Evolutionary conservation across 2,329 filamentous ascomycete genomes (phyloP).

Genomic region (Ceratocystis alfenasii): DNA sequence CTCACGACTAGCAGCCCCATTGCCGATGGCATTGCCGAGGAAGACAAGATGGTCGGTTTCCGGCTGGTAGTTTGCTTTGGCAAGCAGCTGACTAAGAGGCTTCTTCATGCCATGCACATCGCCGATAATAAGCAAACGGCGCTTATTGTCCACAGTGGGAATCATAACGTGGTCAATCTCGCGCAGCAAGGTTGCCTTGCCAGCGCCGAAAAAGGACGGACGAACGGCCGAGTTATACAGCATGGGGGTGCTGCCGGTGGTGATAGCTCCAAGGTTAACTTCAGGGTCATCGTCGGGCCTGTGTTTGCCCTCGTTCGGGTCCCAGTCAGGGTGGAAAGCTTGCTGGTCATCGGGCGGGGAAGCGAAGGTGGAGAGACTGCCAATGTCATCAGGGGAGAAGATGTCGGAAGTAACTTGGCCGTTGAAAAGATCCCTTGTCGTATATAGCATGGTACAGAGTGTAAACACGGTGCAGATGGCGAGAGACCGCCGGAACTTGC

Average conservation of each 20-base stretch:
- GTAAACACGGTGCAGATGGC: slow-evolving; percentile 15
- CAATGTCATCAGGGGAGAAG: slow-evolving; percentile 4
- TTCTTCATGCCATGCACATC: slow-evolving; percentile 83
- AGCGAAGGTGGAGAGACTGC: not conserved
- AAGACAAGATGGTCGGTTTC: slow-evolving; percentile 59
- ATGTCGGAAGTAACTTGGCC: slow-evolving; percentile 13
- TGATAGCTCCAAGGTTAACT: slow-evolving; percentile 11
- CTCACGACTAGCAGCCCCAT: slow-evolving; percentile 63
- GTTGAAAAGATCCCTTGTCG: slow-evolving; percentile 21
- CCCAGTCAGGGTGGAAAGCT: not conserved
- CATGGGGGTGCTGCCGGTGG: slow-evolving; percentile 27
- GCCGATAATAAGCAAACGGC: slow-evolving; percentile 67
- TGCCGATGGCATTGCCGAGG: slow-evolving; percentile 63
- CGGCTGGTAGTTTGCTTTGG: slow-evolving; percentile 50
- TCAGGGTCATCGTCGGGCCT: slow-evolving; percentile 16
- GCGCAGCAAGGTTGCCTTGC: slow-evolving; percentile 27
- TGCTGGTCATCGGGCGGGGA: not conserved
- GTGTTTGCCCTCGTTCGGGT: slow-evolving; percentile 4
- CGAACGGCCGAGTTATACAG: slow-evolving; percentile 33
- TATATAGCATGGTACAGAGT: slow-evolving; percentile 21
- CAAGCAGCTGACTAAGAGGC: slow-evolving; percentile 53
- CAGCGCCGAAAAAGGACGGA: slow-evolving; percentile 29
- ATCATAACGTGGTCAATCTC: slow-evolving; percentile 28
- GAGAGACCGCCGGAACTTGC: slow-evolving; percentile 20
- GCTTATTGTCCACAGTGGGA: slow-evolving; percentile 32